Percentiles rank a stretch among this genome's conserved stretches.
Evolutionary conservation across 495 filamentous ascomycete genomes (phyloP).

Genomic region (Thermochaetoides thermophila): DNA sequence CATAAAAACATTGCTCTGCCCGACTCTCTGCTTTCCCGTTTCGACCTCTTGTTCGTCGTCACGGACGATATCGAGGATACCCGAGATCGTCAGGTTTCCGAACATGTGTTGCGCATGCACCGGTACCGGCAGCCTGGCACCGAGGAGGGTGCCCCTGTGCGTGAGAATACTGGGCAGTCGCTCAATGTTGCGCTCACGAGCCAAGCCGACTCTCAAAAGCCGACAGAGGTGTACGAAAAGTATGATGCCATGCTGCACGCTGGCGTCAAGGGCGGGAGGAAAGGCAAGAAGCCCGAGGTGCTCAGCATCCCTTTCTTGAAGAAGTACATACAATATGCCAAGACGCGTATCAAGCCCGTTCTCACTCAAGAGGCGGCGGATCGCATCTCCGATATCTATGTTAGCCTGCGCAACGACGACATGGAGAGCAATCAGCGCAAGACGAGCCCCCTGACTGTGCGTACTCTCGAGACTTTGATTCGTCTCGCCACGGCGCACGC

Average conservation of each 20-base stretch:
- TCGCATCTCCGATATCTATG: conserved; percentile 86
- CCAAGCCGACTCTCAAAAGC: conserved; percentile 49
- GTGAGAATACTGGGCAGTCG: conserved; percentile 71
- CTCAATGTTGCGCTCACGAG: conserved; percentile 80
- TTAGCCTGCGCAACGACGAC: conserved; percentile 87
- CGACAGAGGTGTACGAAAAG: conserved; percentile 90
- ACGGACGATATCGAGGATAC: conserved; percentile 96
- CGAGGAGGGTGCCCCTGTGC: conserved; percentile 89
- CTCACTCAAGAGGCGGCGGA: conserved; percentile 87
- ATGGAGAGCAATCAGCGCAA: conserved; percentile 85
- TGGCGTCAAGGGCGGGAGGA: conserved; percentile 64
- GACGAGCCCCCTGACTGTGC: conserved; percentile 88
- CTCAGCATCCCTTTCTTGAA: conserved; percentile 97
- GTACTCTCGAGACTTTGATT: conserved; percentile 94
- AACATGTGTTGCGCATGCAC: conserved; percentile 96
- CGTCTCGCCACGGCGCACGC: conserved; percentile 94
- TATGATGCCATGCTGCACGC: conserved; percentile 93
- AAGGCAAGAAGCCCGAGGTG: conserved; percentile 76
- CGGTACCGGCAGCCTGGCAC: conserved; percentile 86
- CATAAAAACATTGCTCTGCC: conserved; percentile 97
- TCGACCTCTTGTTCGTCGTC: conserved; percentile 95
- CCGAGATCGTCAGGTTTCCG: conserved; percentile 78
- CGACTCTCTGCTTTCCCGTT: conserved; percentile 94
- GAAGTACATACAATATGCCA: conserved; percentile 99
- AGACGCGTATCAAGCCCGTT: conserved; percentile 77